These are phyloP conservation scores for Euphorbia neoarborescens DNA, from an alignment of 441 rosid species.

Conservation along the genomic window DNA sequence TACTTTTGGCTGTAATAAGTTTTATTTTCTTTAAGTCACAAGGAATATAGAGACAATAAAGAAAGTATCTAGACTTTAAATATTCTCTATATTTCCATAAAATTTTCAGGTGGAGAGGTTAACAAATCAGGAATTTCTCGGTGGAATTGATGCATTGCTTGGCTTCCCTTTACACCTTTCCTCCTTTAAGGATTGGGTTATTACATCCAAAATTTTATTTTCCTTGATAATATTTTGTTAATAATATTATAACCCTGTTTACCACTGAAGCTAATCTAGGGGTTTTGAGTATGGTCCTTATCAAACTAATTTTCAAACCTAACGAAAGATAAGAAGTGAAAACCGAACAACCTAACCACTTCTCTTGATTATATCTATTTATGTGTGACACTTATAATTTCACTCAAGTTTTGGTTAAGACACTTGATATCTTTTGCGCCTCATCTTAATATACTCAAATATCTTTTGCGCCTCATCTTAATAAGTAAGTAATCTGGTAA, in stretches of 20 bases:
- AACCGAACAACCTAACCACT: background rate
- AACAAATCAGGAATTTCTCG: conserved; percentile 77
- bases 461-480: background rate
- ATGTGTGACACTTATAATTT: background rate
- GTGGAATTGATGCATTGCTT: conserved; percentile 80
- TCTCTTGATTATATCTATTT: background rate
- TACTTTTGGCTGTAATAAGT: conserved; percentile 73
- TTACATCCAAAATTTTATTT: conserved; percentile 4
- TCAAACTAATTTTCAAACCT: background rate
- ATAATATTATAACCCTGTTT: background rate
- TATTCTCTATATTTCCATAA: background rate
- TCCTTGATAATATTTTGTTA: background rate
- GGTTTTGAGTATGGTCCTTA: background rate
- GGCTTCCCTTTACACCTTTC: conserved; percentile 90
- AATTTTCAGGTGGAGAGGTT: conserved; percentile 58
- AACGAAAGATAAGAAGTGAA: background rate
- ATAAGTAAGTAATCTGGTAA: background rate
- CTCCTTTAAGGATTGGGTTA: conserved; percentile 44
- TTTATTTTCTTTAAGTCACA: conserved; percentile 18
- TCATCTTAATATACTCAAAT: background rate
- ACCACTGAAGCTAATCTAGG: background rate
- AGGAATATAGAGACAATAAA: conserved; percentile 19
- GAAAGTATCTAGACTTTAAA: background rate
- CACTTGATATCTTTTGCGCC: background rate
- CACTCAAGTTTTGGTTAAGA: background rate